These are phyloP conservation scores for Exophiala calicioides DNA, from an alignment of 2,329 filamentous ascomycete species.

Conservation along the genomic window DNA sequence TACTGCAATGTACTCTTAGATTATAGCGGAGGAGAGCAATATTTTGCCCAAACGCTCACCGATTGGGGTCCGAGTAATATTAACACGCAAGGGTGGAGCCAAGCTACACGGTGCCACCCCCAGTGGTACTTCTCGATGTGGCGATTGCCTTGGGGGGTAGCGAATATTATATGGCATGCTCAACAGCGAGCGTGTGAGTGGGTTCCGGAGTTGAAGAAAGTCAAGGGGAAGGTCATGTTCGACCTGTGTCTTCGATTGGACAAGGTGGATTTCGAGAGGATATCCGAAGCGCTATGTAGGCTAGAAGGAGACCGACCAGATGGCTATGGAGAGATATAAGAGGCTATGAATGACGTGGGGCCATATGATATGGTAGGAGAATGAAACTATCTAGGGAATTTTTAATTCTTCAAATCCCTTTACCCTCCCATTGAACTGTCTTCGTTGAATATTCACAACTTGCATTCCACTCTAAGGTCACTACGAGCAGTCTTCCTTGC, in stretches of 20 bases:
- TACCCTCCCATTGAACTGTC: too few relatives aligned
- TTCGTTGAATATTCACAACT: too few relatives aligned
- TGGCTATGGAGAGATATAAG: conserved; percentile 68
- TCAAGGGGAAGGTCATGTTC: conserved; percentile 58
- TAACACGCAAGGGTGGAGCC: conserved; percentile 57
- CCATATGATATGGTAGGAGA: too few relatives aligned
- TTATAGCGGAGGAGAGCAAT: conserved; percentile 52
- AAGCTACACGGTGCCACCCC: conserved; percentile 68
- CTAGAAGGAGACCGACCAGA: conserved; percentile 66
- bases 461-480: too few relatives aligned
- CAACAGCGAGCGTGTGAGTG: conserved; percentile 69
- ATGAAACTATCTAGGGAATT: too few relatives aligned
- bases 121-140: too few relatives aligned
- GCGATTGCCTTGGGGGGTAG: too few relatives aligned
- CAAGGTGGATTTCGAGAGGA: conserved; percentile 58
- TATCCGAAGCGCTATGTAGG: conserved; percentile 71
- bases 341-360: conserved; percentile 46
- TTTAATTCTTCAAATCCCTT: too few relatives aligned
- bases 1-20: conserved; percentile 53
- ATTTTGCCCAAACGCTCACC: conserved; percentile 52
- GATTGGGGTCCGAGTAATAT: conserved; percentile 45
- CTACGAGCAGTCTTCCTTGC: too few relatives aligned
- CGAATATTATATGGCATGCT: too few relatives aligned
- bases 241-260: conserved; percentile 47
- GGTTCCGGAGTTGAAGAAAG: conserved; percentile 66